Conservation (phyloP, 176 grass and related monocot genomes). For the Juncus inflexus region DNA sequence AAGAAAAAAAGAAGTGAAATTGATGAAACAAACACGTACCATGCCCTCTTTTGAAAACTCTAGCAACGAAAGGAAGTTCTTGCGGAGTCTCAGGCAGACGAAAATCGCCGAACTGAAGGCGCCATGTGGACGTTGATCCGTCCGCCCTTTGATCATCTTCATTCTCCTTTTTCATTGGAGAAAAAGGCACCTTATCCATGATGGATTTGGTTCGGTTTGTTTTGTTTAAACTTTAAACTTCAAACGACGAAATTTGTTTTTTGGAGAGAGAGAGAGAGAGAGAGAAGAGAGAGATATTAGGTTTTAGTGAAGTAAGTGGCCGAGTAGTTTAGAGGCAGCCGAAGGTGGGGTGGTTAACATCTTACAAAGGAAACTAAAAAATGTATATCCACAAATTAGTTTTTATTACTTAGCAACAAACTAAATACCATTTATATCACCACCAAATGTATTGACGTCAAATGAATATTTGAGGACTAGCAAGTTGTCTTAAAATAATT, state of each 20-base stretch:
- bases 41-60: conserved; percentile 50
- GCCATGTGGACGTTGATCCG: conserved; percentile 36
- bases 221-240: background rate
- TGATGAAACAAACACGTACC: conserved; percentile 15
- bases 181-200: conserved; percentile 11
- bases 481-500: no score
- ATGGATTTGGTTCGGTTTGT: background rate
- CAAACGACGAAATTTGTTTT: background rate
- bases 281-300: background rate
- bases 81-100: conserved; percentile 55
- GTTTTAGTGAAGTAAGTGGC: background rate
- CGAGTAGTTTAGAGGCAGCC: no score
- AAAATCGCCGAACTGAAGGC: conserved; percentile 60
- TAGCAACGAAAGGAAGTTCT: conserved; percentile 41
- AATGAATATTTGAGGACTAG: no score
- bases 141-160: background rate
- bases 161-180: conserved; percentile 5
- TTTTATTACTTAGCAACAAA: no score
- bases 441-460: no score
- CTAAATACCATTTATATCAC: no score
- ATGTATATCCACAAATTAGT: no score
- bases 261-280: no score
- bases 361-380: no score
- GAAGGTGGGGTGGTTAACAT: no score
- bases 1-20: background rate